Evolutionary conservation across 2,329 filamentous ascomycete genomes (phyloP).

Genomic region (Raffaelea ambrosiae): DNA sequence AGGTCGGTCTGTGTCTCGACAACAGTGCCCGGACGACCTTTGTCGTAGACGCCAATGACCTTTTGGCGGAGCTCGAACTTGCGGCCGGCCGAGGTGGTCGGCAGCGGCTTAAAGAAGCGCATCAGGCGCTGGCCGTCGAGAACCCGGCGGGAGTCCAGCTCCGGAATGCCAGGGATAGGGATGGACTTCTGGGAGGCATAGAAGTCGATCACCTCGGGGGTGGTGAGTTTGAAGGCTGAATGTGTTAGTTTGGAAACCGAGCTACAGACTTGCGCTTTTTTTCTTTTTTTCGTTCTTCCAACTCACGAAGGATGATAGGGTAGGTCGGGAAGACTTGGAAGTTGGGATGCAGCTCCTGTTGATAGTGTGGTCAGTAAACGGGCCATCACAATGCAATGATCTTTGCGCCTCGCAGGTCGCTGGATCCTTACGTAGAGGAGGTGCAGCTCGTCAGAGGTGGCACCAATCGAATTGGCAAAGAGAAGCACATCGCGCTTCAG

Average conservation of each 20-base stretch:
- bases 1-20: slow-evolving; percentile 71
- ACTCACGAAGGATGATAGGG: slow-evolving; percentile 65
- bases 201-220: slow-evolving; percentile 76
- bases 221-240: slow-evolving; percentile 65
- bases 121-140: slow-evolving; percentile 81
- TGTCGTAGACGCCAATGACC: slow-evolving; percentile 82
- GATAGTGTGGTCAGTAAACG: slow-evolving; percentile 1
- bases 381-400: background rate
- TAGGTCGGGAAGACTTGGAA: slow-evolving; percentile 89
- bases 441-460: slow-evolving; percentile 76
- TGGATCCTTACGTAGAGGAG: slow-evolving; percentile 71
- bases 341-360: slow-evolving; percentile 74
- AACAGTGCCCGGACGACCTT: slow-evolving; percentile 75
- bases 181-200: slow-evolving; percentile 59
- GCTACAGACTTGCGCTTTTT: too few relatives aligned
- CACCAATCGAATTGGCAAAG: slow-evolving; percentile 84
- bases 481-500: slow-evolving; percentile 80
- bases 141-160: slow-evolving; percentile 64
- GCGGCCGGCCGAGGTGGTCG: slow-evolving; percentile 59
- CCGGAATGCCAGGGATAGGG: slow-evolving; percentile 67
- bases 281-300: background rate
- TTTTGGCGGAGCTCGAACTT: slow-evolving; percentile 70
- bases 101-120: slow-evolving; percentile 67
- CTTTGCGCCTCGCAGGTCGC: too few relatives aligned
- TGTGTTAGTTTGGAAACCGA: slow-evolving; percentile 1